Evolutionary conservation across 2,329 filamentous ascomycete genomes (phyloP), one percentile per base, ranked within the genome.

Genomic region (Seiridium unicorne): DNA sequence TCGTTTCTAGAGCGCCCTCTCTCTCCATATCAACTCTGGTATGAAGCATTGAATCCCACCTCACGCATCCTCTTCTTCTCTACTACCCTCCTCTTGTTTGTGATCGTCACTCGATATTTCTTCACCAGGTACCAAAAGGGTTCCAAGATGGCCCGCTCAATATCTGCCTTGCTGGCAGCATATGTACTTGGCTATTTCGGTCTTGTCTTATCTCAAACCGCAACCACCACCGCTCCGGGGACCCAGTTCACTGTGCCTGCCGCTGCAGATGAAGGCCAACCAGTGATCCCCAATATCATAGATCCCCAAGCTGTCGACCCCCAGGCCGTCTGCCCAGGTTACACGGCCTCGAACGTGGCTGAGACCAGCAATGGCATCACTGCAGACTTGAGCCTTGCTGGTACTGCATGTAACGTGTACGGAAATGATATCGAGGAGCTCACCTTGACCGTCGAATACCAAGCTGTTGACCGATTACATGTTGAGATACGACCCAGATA

Each of bases 371-470:
- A 76, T 55, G 85, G 85, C 7, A 76, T 95, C 57, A 90, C 84
- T 1, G 92, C 91, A 1, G 82, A 89, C 64, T 79, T 96, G 53
- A 81, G 75, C 3, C 81, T 96, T 9, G 89, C 89, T 6, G 91
- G 91, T 0, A 68, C 79, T 8, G 80, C 88, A 5, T 95, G 92
- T 77, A 90, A 94, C 72, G 84, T 86, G 31, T 96, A 94, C 64
- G 92, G 92, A 0, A 89, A 82, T 6, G 92, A 96, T 69, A 77
- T 96, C 35, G 80, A 87, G 32, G 77, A 82, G 4, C 77, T 96
- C 54, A 82, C 81, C 42, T 76, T 96, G 38, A 82, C 85, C 3
- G 88, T 95, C 10, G 84, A 88, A 67, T 89, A 88, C 65, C 86
- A 91, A 69, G 81, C 84, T 4, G 74, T 76, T 13, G 84, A 91